phyloP scores from a whole-genome alignment of 306 rosid genomes.

The Quercus dentata region DNA sequence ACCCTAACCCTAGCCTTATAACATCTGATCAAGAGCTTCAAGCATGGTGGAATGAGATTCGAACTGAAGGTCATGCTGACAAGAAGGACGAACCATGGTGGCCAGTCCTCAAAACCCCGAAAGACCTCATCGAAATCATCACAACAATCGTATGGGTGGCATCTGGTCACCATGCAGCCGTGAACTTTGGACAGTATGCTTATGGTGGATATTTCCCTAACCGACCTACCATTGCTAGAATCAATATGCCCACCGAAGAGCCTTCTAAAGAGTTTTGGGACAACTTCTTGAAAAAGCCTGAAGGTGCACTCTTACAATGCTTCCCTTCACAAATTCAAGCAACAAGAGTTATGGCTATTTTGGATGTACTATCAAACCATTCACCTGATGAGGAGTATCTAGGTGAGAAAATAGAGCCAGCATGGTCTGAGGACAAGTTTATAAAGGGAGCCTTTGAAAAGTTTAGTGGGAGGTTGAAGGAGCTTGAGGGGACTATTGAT shows the following conservation, averaged over 20 bases:
- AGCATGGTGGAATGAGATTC: conserved; percentile 74
- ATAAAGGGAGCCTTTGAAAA: conserved; percentile 31
- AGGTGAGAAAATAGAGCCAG: conserved; percentile 28
- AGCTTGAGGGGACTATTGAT: conserved; percentile 40
- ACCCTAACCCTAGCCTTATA: neutral
- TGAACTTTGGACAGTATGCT: conserved; percentile 57
- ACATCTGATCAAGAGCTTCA: conserved; percentile 50
- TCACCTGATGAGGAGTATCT: conserved; percentile 52
- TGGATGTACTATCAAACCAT: conserved; percentile 43
- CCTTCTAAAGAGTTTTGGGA: conserved; percentile 25
- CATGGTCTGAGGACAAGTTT: conserved; percentile 42
- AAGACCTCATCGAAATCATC: conserved; percentile 29
- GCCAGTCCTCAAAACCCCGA: conserved; percentile 35
- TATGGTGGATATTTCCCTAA: conserved; percentile 50
- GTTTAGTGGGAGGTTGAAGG: conserved; percentile 34
- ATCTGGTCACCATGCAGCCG: conserved; percentile 58
- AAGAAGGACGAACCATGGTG: conserved; percentile 59
- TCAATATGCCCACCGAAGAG: conserved; percentile 39
- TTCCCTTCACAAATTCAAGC: conserved; percentile 52
- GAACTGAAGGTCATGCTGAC: conserved; percentile 35
- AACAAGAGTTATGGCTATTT: conserved; percentile 27
- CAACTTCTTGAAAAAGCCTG: conserved; percentile 29
- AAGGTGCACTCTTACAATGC: conserved; percentile 20
- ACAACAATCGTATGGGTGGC: conserved; percentile 43
- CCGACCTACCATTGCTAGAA: conserved; percentile 33